These are phyloP conservation scores for Paecilomyces fulvus DNA, from an alignment of 2,329 filamentous ascomycete species.

Conservation along the genomic window DNA sequence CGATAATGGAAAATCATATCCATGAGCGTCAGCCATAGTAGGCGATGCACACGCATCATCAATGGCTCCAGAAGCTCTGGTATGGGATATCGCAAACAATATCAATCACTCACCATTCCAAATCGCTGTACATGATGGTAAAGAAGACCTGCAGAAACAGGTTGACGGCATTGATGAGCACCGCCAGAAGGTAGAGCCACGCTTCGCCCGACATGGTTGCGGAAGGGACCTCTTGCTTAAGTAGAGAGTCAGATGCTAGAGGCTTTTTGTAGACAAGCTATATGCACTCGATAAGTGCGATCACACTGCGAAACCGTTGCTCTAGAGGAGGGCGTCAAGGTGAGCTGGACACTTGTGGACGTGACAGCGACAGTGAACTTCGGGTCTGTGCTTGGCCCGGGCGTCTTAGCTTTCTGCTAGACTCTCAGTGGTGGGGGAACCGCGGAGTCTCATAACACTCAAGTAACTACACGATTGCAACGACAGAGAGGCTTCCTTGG, in stretches of 20 bases:
- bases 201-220: constrained; percentile 87
- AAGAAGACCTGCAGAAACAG: constrained; percentile 99
- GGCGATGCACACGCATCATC: neutral
- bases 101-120: constrained; percentile 76
- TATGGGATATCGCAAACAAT: neutral
- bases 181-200: constrained; percentile 95
- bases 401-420: neutral
- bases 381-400: neutral
- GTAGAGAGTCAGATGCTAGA: neutral
- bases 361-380: neutral
- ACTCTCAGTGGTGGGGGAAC: neutral
- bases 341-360: neutral
- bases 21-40: neutral
- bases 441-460: constrained; percentile 1
- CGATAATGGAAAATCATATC: neutral
- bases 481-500: neutral
- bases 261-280: neutral
- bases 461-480: constrained; percentile 1
- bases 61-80: neutral
- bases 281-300: neutral
- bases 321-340: neutral
- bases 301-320: neutral
- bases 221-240: neutral
- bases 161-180: constrained; percentile 99
- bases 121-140: constrained; percentile 99